Percentiles rank a stretch among this genome's conserved stretches.
These are phyloP conservation scores for Termitomyces sp. DNA, from an alignment of 768 basidiomycete species.

Conservation along the genomic window DNA sequence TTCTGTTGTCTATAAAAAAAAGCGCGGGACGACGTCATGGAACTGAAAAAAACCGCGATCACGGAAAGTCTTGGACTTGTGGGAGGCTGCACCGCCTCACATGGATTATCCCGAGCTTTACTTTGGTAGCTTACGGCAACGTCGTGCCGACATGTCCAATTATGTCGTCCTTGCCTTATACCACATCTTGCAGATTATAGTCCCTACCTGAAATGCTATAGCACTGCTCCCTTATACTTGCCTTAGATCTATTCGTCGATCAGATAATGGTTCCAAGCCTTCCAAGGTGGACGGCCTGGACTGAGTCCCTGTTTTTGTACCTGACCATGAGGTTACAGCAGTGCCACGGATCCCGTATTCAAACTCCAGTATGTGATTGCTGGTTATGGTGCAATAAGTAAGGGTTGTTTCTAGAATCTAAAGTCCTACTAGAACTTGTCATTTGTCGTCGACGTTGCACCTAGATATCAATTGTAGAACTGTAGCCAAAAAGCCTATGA, in stretches of 20 bases:
- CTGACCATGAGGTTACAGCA: slow-evolving; percentile 3
- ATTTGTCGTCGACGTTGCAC: neutral
- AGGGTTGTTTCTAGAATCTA: neutral
- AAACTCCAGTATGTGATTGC: neutral
- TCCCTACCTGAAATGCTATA: neutral
- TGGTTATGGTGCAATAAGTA: neutral
- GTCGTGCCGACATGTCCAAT: neutral
- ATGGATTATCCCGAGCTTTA: neutral
- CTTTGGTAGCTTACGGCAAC: neutral
- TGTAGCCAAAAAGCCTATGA: neutral
- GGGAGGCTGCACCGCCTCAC: neutral
- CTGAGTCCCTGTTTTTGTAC: neutral
- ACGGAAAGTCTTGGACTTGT: neutral
- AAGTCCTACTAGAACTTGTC: neutral
- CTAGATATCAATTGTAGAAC: neutral
- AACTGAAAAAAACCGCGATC: neutral
- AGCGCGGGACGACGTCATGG: slow-evolving; percentile 4
- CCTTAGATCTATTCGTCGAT: neutral
- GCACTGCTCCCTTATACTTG: neutral
- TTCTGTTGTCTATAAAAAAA: neutral
- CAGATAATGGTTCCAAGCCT: neutral
- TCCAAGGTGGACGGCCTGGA: neutral
- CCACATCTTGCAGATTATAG: neutral
- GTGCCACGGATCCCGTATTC: neutral
- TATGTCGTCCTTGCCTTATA: neutral